Evolutionary conservation across 805 yeast species (phyloP), one percentile per base, ranked within the genome.

Genomic region (Lipomyces spencermartinsiae): DNA sequence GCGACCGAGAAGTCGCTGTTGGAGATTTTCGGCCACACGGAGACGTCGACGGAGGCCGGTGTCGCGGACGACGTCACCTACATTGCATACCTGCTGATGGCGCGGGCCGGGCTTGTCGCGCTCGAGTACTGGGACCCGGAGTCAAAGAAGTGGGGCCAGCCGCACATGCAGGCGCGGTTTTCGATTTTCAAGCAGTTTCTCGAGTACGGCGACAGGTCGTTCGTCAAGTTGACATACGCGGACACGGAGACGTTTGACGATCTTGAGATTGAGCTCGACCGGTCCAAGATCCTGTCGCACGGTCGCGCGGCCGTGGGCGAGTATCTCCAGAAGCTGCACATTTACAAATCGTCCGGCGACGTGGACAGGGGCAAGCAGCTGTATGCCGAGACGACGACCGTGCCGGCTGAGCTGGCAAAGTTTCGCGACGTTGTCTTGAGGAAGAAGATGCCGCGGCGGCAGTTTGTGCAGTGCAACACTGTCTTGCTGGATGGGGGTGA

Each of bases 121-220:
- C 83, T 92, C 76, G 97, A 92, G 78, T 91, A 84, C 77, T 92
- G 96, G 92, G 97, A 92, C 78, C 97, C 97, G 53, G 79, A 79
- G 58, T 84, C 91, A 35, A 81, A 82, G 59, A 92, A 91, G 79
- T 92, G 97, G 97, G 97, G 97, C 37, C 97, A 92, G 80, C 88
- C 97, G 14, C 97, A 92, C 78, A 91, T 92, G 92, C 97, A 92
- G 80, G 97, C 97, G 2, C 84, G 97, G 78, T 92, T 85, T 79
- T 91, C 95, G 39, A 92, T 92, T 73, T 83, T 91, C 84, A 91
- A 90, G 80, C 84, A 89, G 14, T 87, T 91, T 76, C 79, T 90
- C 74, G 83, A 87, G 63, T 89, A 92, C 0, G 88, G 90, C 35
- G 78, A 81, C 31, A 84, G 81, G 19, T 34, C 63, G 14, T 88